phyloP scores from a whole-genome alignment of 768 basidiomycete genomes.

The Sistotremastrum niveocremeum region DNA sequence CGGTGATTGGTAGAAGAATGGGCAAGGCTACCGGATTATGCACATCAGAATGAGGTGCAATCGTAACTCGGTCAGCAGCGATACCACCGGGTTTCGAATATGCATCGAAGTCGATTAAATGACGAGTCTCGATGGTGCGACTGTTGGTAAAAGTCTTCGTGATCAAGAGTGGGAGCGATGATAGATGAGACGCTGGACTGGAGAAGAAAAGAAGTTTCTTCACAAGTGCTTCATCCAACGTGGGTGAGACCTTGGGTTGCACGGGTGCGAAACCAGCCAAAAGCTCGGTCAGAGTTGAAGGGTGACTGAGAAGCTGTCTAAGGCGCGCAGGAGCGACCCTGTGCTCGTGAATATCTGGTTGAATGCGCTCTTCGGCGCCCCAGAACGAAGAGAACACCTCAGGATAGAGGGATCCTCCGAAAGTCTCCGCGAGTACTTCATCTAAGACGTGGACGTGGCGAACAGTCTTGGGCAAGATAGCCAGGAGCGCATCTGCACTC shows the following conservation, averaged over 20 bases:
- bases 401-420: slow-evolving; percentile 54
- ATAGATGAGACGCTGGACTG: slow-evolving; percentile 38
- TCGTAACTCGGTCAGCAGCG: slow-evolving; percentile 51
- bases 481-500: slow-evolving; percentile 51
- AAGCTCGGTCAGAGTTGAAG: slow-evolving; percentile 31
- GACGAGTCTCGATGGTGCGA: slow-evolving; percentile 38
- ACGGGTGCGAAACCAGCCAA: slow-evolving; percentile 14
- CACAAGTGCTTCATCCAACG: slow-evolving; percentile 13
- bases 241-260: slow-evolving; percentile 16
- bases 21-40: slow-evolving; percentile 37
- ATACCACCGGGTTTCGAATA: slow-evolving; percentile 65
- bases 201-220: slow-evolving; percentile 52
- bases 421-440: slow-evolving; percentile 51
- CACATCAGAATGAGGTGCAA: slow-evolving; percentile 32
- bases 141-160: slow-evolving; percentile 46
- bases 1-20: slow-evolving; percentile 41
- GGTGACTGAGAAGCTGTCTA: slow-evolving; percentile 34
- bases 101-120: slow-evolving; percentile 58
- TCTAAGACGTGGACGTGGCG: slow-evolving; percentile 59
- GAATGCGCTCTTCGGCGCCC: slow-evolving; percentile 19
- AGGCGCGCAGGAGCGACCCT: slow-evolving; percentile 44
- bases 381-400: slow-evolving; percentile 56
- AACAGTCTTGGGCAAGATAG: slow-evolving; percentile 44
- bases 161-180: slow-evolving; percentile 33
- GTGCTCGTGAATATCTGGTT: slow-evolving; percentile 36